Conservation (phyloP, 495 filamentous ascomycete genomes). For the Letharia lupina region DNA sequence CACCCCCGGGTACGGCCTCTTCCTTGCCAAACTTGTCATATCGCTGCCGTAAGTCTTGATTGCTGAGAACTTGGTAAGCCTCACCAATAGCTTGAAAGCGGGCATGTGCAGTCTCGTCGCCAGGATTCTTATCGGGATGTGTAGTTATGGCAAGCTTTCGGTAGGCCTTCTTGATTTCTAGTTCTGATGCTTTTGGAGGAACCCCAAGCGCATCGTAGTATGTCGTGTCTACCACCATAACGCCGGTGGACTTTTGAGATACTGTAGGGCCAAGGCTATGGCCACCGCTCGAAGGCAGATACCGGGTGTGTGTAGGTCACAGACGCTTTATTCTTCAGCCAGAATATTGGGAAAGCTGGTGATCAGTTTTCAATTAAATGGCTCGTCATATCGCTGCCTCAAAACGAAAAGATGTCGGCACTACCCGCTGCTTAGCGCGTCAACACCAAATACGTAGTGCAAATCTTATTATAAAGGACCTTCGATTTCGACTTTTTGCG, state of each 20-base stretch:
- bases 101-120: constrained; percentile 85
- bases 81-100: constrained; percentile 96
- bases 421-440: constrained; percentile 3
- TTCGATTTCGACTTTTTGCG: neutral
- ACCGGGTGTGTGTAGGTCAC: neutral
- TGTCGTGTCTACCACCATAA: constrained; percentile 74
- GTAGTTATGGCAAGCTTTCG: constrained; percentile 83
- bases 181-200: constrained; percentile 76
- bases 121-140: constrained; percentile 94
- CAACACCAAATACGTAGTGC: neutral
- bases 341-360: neutral
- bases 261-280: neutral
- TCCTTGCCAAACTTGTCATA: constrained; percentile 99
- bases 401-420: constrained; percentile 5
- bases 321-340: neutral
- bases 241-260: constrained; percentile 17
- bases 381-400: neutral
- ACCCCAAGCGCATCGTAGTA: constrained; percentile 93
- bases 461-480: too few relatives aligned
- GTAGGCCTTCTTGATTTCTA: constrained; percentile 99
- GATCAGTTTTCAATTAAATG: too few relatives aligned
- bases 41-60: constrained; percentile 71
- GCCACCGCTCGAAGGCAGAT: neutral
- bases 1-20: constrained; percentile 71
- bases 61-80: constrained; percentile 93